phyloP scores from a whole-genome alignment of 129 eudicot species.

The Tanacetum coccineum region DNA sequence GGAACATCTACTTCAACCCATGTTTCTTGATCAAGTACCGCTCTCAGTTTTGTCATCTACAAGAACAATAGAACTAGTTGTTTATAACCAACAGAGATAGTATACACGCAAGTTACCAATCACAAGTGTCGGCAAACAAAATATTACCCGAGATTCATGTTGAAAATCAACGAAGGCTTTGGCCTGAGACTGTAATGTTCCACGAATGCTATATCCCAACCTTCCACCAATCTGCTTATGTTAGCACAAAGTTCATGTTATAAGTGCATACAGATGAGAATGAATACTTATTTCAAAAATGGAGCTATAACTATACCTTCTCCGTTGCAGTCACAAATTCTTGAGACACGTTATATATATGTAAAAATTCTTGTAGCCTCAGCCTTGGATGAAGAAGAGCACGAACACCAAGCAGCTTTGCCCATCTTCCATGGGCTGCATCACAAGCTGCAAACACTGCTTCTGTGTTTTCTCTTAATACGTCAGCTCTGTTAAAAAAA shows the following conservation, averaged over 20 bases:
- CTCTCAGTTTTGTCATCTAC: constrained; percentile 87
- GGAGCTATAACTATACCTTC: constrained; percentile 44
- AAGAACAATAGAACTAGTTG: constrained; percentile 26
- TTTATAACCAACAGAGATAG: constrained; percentile 6
- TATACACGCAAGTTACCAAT: background rate
- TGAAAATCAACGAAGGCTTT: constrained; percentile 91
- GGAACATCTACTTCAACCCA: constrained; percentile 98
- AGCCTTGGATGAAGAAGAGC: constrained; percentile 79
- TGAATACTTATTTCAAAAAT: background rate
- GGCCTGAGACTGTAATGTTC: constrained; percentile 95
- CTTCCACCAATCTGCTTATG: constrained; percentile 96
- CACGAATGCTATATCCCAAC: constrained; percentile 96
- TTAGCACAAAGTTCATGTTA: constrained; percentile 30
- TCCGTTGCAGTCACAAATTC: constrained; percentile 86
- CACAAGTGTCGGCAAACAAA: constrained; percentile 3
- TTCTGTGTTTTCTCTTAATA: constrained; percentile 90
- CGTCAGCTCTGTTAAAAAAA: constrained; percentile 68
- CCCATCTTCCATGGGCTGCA: constrained; percentile 99
- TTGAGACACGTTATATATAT: constrained; percentile 69
- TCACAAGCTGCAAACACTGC: constrained; percentile 95
- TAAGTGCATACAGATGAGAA: constrained; percentile 14
- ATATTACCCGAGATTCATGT: constrained; percentile 83
- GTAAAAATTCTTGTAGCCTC: constrained; percentile 75
- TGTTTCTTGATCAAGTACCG: constrained; percentile 95
- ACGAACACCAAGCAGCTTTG: constrained; percentile 93